A percentile compares a stretch with the other conserved stretches of the same genome.
These are phyloP conservation scores for Gremmenia infestans DNA, from an alignment of 2,329 filamentous ascomycete genomes.

Conservation along the genomic window DNA sequence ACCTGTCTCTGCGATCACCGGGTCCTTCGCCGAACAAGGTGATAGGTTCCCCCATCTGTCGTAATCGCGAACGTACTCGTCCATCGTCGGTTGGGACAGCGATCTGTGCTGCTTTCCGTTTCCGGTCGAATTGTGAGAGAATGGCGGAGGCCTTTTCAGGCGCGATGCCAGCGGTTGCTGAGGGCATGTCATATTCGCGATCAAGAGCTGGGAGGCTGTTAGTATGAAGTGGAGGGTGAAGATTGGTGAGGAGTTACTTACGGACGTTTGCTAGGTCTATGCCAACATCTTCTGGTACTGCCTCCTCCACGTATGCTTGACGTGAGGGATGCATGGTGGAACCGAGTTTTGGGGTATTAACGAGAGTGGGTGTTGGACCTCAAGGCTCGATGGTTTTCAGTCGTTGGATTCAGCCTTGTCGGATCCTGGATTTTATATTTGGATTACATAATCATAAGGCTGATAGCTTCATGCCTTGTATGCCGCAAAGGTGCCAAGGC, in stretches of 20 bases:
- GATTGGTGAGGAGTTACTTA: conserved; percentile 37
- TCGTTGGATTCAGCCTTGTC: background rate
- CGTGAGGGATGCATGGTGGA: conserved; percentile 74
- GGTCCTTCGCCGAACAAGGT: conserved; percentile 91
- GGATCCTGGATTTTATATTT: background rate
- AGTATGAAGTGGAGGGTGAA: conserved; percentile 31
- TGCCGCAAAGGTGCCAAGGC: no score
- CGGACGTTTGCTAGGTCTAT: conserved; percentile 60
- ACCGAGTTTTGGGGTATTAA: background rate
- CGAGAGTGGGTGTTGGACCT: background rate
- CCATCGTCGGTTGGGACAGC: conserved; percentile 92
- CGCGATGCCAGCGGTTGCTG: conserved; percentile 27
- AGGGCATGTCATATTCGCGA: conserved; percentile 62
- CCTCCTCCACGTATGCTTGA: conserved; percentile 91
- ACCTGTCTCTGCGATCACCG: conserved; percentile 76
- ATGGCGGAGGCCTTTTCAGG: conserved; percentile 32
- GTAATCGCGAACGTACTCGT: conserved; percentile 72
- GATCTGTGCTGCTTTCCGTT: conserved; percentile 81
- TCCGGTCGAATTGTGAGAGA: conserved; percentile 73
- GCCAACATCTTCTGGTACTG: conserved; percentile 48
- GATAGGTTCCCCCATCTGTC: conserved; percentile 86
- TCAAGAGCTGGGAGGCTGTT: conserved; percentile 52
- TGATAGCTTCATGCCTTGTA: no score
- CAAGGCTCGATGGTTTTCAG: background rate
- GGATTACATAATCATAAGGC: no score